phyloP scores from a whole-genome alignment of 164 flowering plant genomes.

The Santalum album region DNA sequence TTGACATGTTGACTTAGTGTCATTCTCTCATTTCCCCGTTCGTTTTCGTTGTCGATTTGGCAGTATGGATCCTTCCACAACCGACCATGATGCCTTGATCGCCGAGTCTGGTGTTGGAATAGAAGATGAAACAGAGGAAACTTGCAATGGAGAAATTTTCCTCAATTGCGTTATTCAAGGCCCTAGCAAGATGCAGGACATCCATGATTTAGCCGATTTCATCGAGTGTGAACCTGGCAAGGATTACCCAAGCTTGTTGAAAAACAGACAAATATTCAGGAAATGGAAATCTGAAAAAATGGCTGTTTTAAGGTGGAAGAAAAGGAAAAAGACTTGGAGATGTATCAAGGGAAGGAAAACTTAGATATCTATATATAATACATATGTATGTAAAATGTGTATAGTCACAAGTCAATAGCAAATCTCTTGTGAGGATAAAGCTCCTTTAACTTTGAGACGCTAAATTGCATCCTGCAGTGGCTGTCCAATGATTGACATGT shows the following conservation, averaged over 20 bases:
- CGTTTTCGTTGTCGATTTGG: too few species aligned
- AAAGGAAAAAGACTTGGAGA: constrained; percentile 20
- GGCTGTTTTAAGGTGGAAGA: constrained; percentile 23
- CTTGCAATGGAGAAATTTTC: constrained; percentile 45
- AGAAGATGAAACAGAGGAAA: constrained; percentile 29
- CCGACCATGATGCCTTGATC: background rate
- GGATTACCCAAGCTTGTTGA: constrained; percentile 63
- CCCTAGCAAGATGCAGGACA: constrained; percentile 18
- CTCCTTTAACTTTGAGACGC: too few species aligned
- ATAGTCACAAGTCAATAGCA: too few species aligned
- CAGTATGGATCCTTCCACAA: background rate
- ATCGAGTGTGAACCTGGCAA: constrained; percentile 58
- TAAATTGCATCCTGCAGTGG: too few species aligned
- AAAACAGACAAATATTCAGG: constrained; percentile 29
- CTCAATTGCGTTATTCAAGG: constrained; percentile 24
- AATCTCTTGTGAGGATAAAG: too few species aligned
- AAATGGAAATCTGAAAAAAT: constrained; percentile 28
- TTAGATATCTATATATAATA: background rate
- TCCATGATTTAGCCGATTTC: constrained; percentile 61
- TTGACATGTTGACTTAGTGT: too few species aligned
- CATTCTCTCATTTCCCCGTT: constrained; percentile 14
- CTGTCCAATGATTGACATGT: too few species aligned
- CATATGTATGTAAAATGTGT: too few species aligned
- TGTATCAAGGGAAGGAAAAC: constrained; percentile 8
- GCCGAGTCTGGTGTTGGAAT: background rate